These are phyloP conservation scores for Solanum appendiculatum DNA, from an alignment of 257 asterid genomes.

Conservation along the genomic window DNA sequence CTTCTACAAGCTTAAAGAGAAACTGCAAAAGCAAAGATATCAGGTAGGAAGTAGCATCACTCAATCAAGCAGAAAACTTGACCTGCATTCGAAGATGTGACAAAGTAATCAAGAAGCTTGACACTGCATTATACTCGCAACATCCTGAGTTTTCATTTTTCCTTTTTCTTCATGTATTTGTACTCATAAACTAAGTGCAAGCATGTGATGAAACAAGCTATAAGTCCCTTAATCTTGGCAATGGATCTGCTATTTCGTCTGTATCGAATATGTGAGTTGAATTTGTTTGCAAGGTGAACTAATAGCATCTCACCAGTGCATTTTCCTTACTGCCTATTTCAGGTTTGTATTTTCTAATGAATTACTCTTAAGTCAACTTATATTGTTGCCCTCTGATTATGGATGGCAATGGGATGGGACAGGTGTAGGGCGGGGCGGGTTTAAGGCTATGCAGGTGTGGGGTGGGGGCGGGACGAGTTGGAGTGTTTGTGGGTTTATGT, in stretches of 20 bases:
- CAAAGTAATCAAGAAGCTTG: not conserved
- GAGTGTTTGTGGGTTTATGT: too few species aligned
- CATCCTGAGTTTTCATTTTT: not conserved
- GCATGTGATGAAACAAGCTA: not conserved
- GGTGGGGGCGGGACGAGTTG: too few species aligned
- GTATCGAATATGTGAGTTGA: too few species aligned
- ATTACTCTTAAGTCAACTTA: too few species aligned
- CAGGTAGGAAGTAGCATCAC: not conserved
- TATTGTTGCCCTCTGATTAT: too few species aligned
- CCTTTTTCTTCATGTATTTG: too few species aligned
- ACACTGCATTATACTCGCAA: not conserved
- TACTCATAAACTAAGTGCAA: not conserved
- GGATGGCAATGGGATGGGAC: too few species aligned
- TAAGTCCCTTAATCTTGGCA: not conserved
- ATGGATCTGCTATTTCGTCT: too few species aligned
- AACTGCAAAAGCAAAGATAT: conserved; percentile 14
- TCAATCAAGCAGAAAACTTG: not conserved
- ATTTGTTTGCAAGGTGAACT: not conserved
- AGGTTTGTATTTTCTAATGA: not conserved
- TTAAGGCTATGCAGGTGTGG: too few species aligned
- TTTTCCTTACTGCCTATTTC: not conserved
- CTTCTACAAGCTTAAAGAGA: conserved; percentile 34
- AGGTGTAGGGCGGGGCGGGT: too few species aligned
- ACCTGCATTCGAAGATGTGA: conserved; percentile 27
- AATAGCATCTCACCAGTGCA: too few species aligned